Percentiles rank a stretch among this genome's conserved stretches.
Conservation (phyloP, 345 rosid genomes). For the Cardamine occulta region DNA sequence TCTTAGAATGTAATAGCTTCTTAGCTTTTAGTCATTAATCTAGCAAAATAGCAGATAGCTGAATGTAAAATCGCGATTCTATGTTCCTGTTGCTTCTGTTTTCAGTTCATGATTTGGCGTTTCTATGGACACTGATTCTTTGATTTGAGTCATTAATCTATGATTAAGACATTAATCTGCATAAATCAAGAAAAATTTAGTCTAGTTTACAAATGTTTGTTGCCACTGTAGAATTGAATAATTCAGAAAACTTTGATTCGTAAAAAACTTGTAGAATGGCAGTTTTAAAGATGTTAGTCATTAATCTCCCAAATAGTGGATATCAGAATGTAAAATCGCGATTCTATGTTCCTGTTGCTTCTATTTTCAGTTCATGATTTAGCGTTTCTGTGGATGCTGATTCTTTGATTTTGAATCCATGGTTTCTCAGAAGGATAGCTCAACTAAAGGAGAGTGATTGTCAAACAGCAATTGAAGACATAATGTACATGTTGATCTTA, state of each 20-base stretch:
- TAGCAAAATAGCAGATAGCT: not conserved
- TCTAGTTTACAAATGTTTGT: too few species aligned
- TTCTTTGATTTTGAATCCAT: not conserved
- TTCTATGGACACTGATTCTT: not conserved
- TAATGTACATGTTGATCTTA: conserved; percentile 79
- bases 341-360: not conserved
- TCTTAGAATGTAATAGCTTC: not conserved
- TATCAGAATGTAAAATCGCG: not conserved
- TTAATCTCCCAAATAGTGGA: not conserved
- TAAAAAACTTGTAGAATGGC: not conserved
- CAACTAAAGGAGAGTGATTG: conserved; percentile 66
- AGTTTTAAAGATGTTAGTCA: not conserved
- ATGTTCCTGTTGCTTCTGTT: not conserved
- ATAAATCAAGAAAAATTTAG: too few species aligned
- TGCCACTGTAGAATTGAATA: not conserved
- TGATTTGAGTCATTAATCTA: not conserved
- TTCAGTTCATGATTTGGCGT: not conserved
- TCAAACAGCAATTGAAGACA: conserved; percentile 67
- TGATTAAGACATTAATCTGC: too few species aligned
- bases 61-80: not conserved
- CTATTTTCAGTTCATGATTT: not conserved
- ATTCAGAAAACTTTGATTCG: too few species aligned
- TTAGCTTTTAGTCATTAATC: not conserved
- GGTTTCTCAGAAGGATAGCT: conserved; percentile 68
- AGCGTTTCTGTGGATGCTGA: not conserved